A percentile compares a stretch with the other conserved stretches of the same genome.
Conservation (phyloP, 345 rosid genomes). For the Aegle marmelos region DNA sequence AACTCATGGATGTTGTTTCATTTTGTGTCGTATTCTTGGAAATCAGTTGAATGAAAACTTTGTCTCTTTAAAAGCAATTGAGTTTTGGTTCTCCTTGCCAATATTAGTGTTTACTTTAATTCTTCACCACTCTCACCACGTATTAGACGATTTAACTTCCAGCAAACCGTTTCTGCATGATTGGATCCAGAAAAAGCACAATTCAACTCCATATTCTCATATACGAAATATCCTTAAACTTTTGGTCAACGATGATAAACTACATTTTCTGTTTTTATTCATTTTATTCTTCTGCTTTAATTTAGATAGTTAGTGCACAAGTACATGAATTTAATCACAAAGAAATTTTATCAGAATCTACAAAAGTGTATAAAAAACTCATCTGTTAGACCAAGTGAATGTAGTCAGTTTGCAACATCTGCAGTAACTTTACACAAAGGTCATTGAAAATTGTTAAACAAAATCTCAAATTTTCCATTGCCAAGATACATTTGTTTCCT, state of each 20-base stretch:
- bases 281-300: too few relatives aligned
- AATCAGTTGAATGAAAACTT: background rate
- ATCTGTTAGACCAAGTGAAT: background rate
- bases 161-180: background rate
- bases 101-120: background rate
- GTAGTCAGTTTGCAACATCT: background rate
- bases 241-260: too few relatives aligned
- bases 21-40: background rate
- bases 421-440: background rate
- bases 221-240: too few relatives aligned
- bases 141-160: background rate
- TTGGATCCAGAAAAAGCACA: background rate
- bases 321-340: too few relatives aligned
- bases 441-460: background rate
- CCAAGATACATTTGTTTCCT: background rate
- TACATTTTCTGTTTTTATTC: too few relatives aligned
- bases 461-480: background rate
- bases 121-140: background rate
- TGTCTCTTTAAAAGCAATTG: background rate
- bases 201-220: background rate
- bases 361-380: too few relatives aligned
- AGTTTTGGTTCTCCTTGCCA: background rate
- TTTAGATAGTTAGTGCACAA: too few relatives aligned
- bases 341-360: too few relatives aligned
- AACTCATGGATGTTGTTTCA: slow-evolving; percentile 11